A percentile compares a stretch with the other conserved stretches of the same genome.
phyloP scores from a whole-genome alignment of 345 rosid species.

The Pugionium dolabratum region DNA sequence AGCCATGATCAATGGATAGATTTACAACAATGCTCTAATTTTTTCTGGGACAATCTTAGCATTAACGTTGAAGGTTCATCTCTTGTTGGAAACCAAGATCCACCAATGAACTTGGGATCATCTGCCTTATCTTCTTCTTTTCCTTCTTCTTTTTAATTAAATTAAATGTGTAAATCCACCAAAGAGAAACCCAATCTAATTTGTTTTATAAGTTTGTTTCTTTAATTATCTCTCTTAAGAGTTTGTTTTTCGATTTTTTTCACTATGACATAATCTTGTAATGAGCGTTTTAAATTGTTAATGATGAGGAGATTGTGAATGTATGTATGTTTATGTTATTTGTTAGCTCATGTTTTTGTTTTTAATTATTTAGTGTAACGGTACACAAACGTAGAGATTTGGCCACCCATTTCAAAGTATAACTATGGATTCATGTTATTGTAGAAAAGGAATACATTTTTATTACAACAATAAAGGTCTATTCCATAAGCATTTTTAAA shows the following conservation, averaged over 20 bases:
- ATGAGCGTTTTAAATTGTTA: slow-evolving; percentile 20
- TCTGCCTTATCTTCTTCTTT: slow-evolving; percentile 62
- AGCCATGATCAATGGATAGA: slow-evolving; percentile 77
- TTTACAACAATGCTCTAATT: slow-evolving; percentile 69
- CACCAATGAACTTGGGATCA: slow-evolving; percentile 47
- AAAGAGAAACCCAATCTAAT: slow-evolving; percentile 21
- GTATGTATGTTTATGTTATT: slow-evolving; percentile 15
- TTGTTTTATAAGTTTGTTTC: slow-evolving; percentile 23
- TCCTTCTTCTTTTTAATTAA: slow-evolving; percentile 72
- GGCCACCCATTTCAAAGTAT: no score
- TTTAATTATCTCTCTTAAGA: not conserved
- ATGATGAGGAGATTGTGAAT: slow-evolving; percentile 19
- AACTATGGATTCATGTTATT: no score
- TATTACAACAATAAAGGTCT: no score
- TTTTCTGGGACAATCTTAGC: slow-evolving; percentile 65
- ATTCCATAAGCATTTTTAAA: no score
- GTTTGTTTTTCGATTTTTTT: slow-evolving; percentile 11
- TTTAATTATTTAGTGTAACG: no score
- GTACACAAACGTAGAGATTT: no score
- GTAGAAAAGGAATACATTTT: no score
- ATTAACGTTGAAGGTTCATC: slow-evolving; percentile 56
- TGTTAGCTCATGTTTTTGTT: slow-evolving; percentile 5
- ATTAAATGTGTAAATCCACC: slow-evolving; percentile 21
- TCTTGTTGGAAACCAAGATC: slow-evolving; percentile 50
- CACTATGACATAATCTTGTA: slow-evolving; percentile 20